Percentiles rank a stretch among this genome's conserved stretches.
Evolutionary conservation across 495 filamentous ascomycete species (phyloP).

Genomic region (Annulohypoxylon moriforme): DNA sequence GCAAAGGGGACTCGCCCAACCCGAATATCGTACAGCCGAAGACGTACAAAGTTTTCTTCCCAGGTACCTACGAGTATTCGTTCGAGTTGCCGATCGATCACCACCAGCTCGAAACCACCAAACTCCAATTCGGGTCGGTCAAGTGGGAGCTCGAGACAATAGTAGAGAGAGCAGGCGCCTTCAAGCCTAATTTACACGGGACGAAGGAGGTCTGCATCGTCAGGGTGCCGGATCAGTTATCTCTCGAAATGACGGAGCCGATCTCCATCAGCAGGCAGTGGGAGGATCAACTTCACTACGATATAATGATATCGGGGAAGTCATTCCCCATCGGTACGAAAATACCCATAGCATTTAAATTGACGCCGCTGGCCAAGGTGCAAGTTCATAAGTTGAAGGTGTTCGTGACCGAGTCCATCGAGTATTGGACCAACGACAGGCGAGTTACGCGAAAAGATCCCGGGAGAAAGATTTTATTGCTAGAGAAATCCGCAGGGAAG

Average conservation of each 20-base stretch:
- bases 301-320: constrained; percentile 98
- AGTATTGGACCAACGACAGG: constrained; percentile 91
- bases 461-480: constrained; percentile 83
- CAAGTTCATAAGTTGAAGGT: constrained; percentile 97
- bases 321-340: constrained; percentile 93
- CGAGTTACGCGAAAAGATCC: constrained; percentile 88
- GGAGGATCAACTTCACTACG: constrained; percentile 98
- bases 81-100: constrained; percentile 96
- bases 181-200: constrained; percentile 89
- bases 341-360: constrained; percentile 96
- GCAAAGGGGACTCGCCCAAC: constrained; percentile 76
- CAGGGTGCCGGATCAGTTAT: constrained; percentile 88
- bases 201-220: constrained; percentile 87
- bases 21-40: constrained; percentile 77
- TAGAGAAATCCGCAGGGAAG: constrained; percentile 91
- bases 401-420: constrained; percentile 91
- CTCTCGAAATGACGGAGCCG: constrained; percentile 91
- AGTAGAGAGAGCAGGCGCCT: constrained; percentile 90
- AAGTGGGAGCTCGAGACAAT: constrained; percentile 89
- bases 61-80: constrained; percentile 92
- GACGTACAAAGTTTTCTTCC: constrained; percentile 88
- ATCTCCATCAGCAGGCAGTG: constrained; percentile 97
- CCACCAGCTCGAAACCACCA: constrained; percentile 89
- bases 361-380: constrained; percentile 95
- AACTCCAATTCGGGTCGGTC: constrained; percentile 87